Conservation (phyloP, 2,329 filamentous ascomycete genomes). For the Nothophoma quercina region DNA sequence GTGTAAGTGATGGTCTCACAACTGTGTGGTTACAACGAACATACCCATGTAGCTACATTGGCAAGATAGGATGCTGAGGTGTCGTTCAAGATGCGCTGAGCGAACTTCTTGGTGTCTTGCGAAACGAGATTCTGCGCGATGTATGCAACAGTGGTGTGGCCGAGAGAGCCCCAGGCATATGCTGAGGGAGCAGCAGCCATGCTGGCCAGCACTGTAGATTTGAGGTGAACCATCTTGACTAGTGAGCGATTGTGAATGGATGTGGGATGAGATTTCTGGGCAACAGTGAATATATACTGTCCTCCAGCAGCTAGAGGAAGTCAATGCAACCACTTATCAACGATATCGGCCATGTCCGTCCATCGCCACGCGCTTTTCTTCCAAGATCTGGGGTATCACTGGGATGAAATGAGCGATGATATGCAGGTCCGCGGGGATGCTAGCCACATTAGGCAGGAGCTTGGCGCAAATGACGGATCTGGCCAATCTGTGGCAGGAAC, state of each 20-base stretch:
- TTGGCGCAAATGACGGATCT: slow-evolving; percentile 4
- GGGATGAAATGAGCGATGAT: slow-evolving; percentile 15
- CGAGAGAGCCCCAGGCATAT: slow-evolving; percentile 61
- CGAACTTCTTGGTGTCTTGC: slow-evolving; percentile 53
- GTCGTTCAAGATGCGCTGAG: slow-evolving; percentile 53
- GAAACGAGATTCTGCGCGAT: slow-evolving; percentile 60
- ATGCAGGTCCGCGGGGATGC: slow-evolving; percentile 28
- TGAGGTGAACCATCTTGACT: slow-evolving; percentile 33
- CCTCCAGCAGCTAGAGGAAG: background rate
- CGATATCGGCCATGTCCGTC: slow-evolving; percentile 41
- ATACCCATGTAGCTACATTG: slow-evolving; percentile 59
- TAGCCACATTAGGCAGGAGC: slow-evolving; percentile 40
- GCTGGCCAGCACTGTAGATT: slow-evolving; percentile 32
- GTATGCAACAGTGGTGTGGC: slow-evolving; percentile 63
- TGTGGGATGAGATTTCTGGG: slow-evolving; percentile 1
- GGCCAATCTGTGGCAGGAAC: slow-evolving; percentile 17
- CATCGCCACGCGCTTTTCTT: slow-evolving; percentile 27
- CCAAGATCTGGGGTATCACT: slow-evolving; percentile 20
- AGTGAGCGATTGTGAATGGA: background rate
- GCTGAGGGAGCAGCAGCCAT: slow-evolving; percentile 34
- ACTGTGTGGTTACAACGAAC: no score
- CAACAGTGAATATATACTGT: slow-evolving; percentile 15
- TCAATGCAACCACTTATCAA: slow-evolving; percentile 21
- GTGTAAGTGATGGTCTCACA: no score
- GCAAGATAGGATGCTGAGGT: slow-evolving; percentile 57